phyloP scores from a whole-genome alignment of 1,139 yeast species.

The Candida neerlandica region DNA sequence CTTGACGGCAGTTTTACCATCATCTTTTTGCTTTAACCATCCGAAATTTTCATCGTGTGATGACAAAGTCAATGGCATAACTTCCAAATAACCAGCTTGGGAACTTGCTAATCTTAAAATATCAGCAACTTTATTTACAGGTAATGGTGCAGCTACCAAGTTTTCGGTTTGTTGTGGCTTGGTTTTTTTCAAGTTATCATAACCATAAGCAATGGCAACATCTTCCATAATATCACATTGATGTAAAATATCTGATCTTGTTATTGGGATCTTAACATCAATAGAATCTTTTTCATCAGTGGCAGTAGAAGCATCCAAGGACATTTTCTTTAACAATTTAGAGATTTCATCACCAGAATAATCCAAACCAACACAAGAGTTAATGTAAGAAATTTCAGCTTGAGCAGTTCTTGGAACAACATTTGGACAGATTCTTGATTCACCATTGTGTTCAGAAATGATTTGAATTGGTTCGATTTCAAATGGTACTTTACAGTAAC shows the following conservation, averaged over 20 bases:
- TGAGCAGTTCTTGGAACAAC: conserved; percentile 65
- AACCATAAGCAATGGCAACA: conserved; percentile 96
- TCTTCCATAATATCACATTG: conserved; percentile 99
- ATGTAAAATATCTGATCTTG: conserved; percentile 94
- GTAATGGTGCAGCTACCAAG: conserved; percentile 84
- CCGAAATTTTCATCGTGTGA: conserved; percentile 96
- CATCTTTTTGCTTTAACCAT: conserved; percentile 76
- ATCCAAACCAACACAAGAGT: conserved; percentile 85
- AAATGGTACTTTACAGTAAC: conserved; percentile 76
- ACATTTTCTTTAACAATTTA: conserved; percentile 75
- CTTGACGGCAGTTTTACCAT: conserved; percentile 76
- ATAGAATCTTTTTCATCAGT: conserved; percentile 51
- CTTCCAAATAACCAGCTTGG: conserved; percentile 96
- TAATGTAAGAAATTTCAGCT: conserved; percentile 84
- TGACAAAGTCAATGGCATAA: conserved; percentile 90
- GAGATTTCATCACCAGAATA: conserved; percentile 70
- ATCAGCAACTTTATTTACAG: conserved; percentile 88
- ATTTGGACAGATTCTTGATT: conserved; percentile 77
- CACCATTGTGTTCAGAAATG: conserved; percentile 78
- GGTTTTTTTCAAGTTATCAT: conserved; percentile 81
- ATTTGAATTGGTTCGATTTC: conserved; percentile 88
- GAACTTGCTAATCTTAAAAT: conserved; percentile 89
- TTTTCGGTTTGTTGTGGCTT: conserved; percentile 73
- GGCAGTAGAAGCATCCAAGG: conserved; percentile 65
- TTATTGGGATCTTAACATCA: conserved; percentile 81